Evolutionary conservation across 345 rosid genomes (phyloP).

Genomic region (Lenwebbia sp.): DNA sequence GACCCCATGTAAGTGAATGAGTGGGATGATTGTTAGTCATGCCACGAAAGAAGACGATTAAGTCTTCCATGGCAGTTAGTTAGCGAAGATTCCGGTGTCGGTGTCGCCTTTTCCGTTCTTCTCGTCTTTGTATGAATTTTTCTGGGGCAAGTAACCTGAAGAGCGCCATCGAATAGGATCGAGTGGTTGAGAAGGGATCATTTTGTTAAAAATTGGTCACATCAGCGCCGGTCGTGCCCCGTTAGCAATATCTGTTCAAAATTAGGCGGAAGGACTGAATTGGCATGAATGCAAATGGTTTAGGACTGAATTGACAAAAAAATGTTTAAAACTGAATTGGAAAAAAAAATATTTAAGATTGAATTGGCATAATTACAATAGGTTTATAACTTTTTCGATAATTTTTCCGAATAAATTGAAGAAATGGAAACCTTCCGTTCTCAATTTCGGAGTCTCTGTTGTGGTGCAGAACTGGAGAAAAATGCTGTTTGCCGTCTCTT

Average conservation of each 20-base stretch:
- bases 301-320: not conserved
- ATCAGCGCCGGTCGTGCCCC: rapidly evolving
- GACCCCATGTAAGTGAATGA: not conserved
- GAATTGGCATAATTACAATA: rapidly evolving
- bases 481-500: not conserved
- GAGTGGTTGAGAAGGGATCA: not conserved
- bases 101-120: not conserved
- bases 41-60: not conserved
- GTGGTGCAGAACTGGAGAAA: not conserved
- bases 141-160: not conserved
- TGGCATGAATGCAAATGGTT: rapidly evolving
- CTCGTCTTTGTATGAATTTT: not conserved
- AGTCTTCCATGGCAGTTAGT: not conserved
- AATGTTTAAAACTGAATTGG: rapidly evolving
- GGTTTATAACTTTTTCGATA: rapidly evolving
- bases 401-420: not conserved
- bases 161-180: not conserved
- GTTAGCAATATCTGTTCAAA: rapidly evolving
- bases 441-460: not conserved
- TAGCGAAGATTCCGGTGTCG: not conserved
- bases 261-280: not conserved
- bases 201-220: not conserved
- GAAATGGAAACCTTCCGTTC: not conserved
- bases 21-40: not conserved
- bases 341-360: rapidly evolving